Evolutionary conservation across 2,329 filamentous ascomycete species (phyloP).

Genomic region (Xylariaceae sp.): DNA sequence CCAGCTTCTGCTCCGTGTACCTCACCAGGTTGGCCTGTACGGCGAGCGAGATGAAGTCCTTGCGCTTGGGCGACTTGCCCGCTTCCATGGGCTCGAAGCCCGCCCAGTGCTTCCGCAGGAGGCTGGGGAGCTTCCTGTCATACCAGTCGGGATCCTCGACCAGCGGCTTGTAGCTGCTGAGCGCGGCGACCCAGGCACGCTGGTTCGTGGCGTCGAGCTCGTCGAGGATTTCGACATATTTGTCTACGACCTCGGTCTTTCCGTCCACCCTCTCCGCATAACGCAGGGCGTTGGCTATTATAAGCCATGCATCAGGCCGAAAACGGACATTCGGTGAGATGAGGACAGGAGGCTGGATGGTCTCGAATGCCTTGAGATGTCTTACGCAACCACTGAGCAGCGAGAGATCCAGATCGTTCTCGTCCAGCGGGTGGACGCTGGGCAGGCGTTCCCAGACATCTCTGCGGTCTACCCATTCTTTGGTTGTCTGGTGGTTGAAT

Average conservation of each 20-base stretch:
- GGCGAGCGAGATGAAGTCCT: constrained; percentile 27
- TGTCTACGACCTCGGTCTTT: constrained; percentile 18
- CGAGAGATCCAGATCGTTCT: constrained; percentile 25
- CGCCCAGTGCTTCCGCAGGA: constrained; percentile 28
- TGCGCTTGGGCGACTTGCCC: constrained; percentile 29
- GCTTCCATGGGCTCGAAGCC: constrained; percentile 31
- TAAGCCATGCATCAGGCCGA: constrained; percentile 29
- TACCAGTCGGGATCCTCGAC: constrained; percentile 31
- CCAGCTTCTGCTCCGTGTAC: constrained; percentile 24
- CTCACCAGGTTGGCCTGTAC: constrained; percentile 28
- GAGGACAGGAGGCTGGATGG: constrained; percentile 24
- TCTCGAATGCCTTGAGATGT: constrained; percentile 26
- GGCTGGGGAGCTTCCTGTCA: constrained; percentile 23
- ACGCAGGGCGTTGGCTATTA: constrained; percentile 28
- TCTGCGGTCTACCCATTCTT: constrained; percentile 28
- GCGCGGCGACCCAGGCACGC: constrained; percentile 24
- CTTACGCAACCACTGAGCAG: constrained; percentile 28
- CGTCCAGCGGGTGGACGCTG: constrained; percentile 16
- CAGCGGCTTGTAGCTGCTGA: constrained; percentile 26
- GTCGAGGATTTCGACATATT: constrained; percentile 26
- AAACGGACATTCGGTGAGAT: constrained; percentile 29
- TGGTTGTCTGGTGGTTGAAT: constrained; percentile 30
- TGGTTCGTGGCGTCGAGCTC: constrained; percentile 28
- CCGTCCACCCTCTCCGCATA: constrained; percentile 27
- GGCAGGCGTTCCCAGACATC: constrained; percentile 28